A percentile compares a stretch with the other conserved stretches of the same genome.
Evolutionary conservation across 2,329 filamentous ascomycete genomes (phyloP).

Genomic region (Fusarium sp.): DNA sequence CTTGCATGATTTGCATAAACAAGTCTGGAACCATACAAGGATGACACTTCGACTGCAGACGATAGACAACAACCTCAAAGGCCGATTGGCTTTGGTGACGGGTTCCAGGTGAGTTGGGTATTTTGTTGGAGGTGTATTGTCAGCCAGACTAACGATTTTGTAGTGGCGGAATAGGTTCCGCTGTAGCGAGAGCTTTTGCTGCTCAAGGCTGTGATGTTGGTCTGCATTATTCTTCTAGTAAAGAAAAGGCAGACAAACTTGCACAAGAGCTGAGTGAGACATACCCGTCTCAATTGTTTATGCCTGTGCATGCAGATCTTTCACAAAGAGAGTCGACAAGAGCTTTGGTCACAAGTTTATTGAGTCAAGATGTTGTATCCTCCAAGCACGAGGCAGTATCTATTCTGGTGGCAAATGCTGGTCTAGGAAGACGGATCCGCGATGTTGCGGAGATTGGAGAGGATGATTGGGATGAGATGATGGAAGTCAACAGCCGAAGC

Average conservation of each 20-base stretch:
- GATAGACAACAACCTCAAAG: constrained; percentile 19
- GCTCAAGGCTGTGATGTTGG: constrained; percentile 49
- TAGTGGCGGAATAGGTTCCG: constrained; percentile 50
- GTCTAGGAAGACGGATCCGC: constrained; percentile 46
- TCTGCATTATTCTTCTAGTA: constrained; percentile 47
- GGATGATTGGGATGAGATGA: constrained; percentile 49
- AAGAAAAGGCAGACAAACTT: constrained; percentile 45
- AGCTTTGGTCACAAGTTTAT: not conserved
- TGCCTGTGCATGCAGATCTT: constrained; percentile 8
- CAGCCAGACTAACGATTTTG: not conserved
- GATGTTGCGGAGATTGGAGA: constrained; percentile 46
- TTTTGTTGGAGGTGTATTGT: not conserved
- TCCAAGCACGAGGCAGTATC: constrained; percentile 43
- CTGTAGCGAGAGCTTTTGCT: constrained; percentile 45
- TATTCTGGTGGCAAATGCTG: constrained; percentile 47
- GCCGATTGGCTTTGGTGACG: constrained; percentile 33
- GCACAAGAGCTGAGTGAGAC: constrained; percentile 30
- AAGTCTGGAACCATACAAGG: not conserved
- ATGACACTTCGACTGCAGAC: constrained; percentile 16
- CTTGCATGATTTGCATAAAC: not conserved
- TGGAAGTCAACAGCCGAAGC: constrained; percentile 47
- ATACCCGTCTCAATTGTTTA: not conserved
- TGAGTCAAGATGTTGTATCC: not conserved
- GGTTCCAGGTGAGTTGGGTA: constrained; percentile 17
- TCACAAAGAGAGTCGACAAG: constrained; percentile 20